These are phyloP conservation scores for Davidsoniella neocaledoniae DNA, from an alignment of 2,329 filamentous ascomycete species.

Conservation along the genomic window DNA sequence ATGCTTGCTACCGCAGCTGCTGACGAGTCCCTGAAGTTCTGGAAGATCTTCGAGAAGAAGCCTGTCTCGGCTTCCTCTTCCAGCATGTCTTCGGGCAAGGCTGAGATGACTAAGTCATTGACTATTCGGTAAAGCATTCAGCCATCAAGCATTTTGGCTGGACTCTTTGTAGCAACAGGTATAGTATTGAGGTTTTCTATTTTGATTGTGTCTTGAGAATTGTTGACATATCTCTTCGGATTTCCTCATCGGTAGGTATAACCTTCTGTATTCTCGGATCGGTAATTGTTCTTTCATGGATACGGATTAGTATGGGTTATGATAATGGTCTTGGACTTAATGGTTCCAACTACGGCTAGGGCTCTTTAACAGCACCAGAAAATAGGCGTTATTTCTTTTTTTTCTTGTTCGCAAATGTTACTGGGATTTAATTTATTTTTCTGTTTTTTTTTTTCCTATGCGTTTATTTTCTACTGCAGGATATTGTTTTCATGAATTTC, in stretches of 20 bases:
- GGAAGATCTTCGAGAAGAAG: constrained; percentile 99
- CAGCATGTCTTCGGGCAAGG: constrained; percentile 57
- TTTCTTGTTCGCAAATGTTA: not conserved
- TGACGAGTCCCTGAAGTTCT: constrained; percentile 97
- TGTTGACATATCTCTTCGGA: not conserved
- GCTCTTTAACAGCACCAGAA: not conserved
- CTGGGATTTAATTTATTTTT: not conserved
- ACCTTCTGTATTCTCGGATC: not conserved
- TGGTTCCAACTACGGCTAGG: not conserved
- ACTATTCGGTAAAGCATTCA: constrained; percentile 53
- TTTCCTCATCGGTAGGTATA: not conserved
- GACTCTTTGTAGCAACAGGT: not conserved
- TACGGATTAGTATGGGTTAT: not conserved
- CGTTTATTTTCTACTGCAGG: not conserved
- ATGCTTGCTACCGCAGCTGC: constrained; percentile 92
- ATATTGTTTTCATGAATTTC: not conserved
- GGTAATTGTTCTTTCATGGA: not conserved
- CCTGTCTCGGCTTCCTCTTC: constrained; percentile 51
- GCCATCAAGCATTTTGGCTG: too few relatives aligned
- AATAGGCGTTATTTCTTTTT: constrained; percentile 3
- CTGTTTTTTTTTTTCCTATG: not conserved
- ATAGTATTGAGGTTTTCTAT: not conserved
- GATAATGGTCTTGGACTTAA: not conserved
- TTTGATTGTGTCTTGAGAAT: too few relatives aligned
- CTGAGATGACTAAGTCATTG: constrained; percentile 85